Evolutionary conservation across 495 filamentous ascomycete species (phyloP).

Genomic region (Penicillium dipodomyicola): DNA sequence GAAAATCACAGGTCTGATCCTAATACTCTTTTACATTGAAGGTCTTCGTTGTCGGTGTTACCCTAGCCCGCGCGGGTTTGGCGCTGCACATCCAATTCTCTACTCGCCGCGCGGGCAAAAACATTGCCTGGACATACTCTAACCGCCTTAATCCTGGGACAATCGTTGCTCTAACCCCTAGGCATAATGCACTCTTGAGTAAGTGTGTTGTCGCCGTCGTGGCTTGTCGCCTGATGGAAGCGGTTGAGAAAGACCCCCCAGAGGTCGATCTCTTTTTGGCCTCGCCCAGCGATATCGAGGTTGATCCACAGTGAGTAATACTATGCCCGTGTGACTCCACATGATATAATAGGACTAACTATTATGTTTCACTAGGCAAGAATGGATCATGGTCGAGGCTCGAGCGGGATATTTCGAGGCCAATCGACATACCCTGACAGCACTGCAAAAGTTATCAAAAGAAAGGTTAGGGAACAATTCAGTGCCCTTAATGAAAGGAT

Average conservation of each 20-base stretch:
- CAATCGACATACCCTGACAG: conserved; percentile 64
- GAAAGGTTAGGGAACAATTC: conserved; percentile 51
- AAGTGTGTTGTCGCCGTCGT: conserved; percentile 71
- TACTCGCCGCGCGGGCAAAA: conserved; percentile 59
- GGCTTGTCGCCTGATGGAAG: conserved; percentile 63
- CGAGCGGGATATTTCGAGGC: conserved; percentile 72
- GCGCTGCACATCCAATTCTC: conserved; percentile 71
- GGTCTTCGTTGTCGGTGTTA: conserved; percentile 65
- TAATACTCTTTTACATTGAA: conserved; percentile 24
- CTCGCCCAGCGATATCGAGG: conserved; percentile 53
- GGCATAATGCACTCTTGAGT: conserved; percentile 59
- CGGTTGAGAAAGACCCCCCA: conserved; percentile 61
- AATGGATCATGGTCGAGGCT: conserved; percentile 78
- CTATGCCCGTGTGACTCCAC: neutral
- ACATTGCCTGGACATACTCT: conserved; percentile 75
- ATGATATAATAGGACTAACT: neutral
- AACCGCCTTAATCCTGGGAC: conserved; percentile 67
- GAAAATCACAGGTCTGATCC: neutral
- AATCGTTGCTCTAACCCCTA: conserved; percentile 67
- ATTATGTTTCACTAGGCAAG: conserved; percentile 24
- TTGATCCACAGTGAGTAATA: conserved; percentile 56
- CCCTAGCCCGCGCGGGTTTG: conserved; percentile 60
- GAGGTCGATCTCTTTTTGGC: conserved; percentile 77
- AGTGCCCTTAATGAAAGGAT: neutral
- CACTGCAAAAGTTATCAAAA: conserved; percentile 66